Evolutionary conservation across 331 rosid species (phyloP).

Genomic region (Malus hybrid): DNA sequence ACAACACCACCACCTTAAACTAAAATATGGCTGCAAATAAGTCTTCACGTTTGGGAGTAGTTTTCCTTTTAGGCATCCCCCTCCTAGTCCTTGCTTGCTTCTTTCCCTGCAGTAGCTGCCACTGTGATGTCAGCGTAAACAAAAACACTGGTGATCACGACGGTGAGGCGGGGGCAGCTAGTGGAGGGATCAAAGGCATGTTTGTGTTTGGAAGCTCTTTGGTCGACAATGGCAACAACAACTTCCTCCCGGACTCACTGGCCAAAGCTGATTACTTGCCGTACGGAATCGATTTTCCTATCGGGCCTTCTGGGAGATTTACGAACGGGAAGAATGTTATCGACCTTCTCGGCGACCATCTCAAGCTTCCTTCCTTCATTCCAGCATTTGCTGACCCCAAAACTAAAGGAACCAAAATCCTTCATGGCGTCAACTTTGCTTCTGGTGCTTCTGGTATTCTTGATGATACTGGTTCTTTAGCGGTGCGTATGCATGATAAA

Average conservation of each 20-base stretch:
- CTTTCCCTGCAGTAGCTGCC: not conserved
- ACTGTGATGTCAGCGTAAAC: not conserved
- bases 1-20: not conserved
- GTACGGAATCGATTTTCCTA: slow-evolving; percentile 33
- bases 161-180: no score
- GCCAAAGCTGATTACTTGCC: slow-evolving; percentile 36
- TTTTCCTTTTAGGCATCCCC: not conserved
- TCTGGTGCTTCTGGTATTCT: slow-evolving; percentile 37
- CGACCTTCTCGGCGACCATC: slow-evolving; percentile 28
- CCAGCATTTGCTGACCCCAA: slow-evolving; percentile 30
- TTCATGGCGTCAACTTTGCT: slow-evolving; percentile 32
- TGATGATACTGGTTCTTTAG: slow-evolving; percentile 29
- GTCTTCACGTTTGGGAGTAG: no score
- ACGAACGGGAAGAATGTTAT: slow-evolving; percentile 36
- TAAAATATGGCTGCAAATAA: not conserved
- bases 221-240: slow-evolving; percentile 42
- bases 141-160: no score
- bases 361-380: slow-evolving; percentile 20
- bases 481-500: slow-evolving; percentile 8
- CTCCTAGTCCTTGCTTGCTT: not conserved
- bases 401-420: slow-evolving; percentile 19
- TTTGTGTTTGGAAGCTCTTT: slow-evolving; percentile 40
- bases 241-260: slow-evolving; percentile 19
- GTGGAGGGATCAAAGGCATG: slow-evolving; percentile 18
- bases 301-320: slow-evolving; percentile 34